phyloP scores from a whole-genome alignment of 1,284 basidiomycete genomes.

The Vanrija pseudolonga region DNA sequence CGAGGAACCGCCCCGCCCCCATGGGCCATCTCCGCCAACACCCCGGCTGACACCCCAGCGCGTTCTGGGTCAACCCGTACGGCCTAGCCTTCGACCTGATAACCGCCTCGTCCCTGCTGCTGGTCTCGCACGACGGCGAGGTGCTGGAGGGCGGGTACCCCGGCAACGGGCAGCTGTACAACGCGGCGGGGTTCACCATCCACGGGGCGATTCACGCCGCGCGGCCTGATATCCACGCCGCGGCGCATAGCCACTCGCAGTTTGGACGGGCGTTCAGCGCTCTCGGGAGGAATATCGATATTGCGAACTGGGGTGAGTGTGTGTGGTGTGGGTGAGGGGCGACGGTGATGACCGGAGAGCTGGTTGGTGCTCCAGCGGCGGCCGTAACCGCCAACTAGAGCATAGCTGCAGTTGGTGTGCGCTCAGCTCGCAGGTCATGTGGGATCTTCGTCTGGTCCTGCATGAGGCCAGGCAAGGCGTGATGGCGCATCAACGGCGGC shows the following conservation, averaged over 20 bases:
- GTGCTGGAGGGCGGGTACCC: conserved; percentile 51
- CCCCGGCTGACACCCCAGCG: background rate
- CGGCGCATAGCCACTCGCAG: conserved; percentile 62
- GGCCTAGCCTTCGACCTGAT: conserved; percentile 51
- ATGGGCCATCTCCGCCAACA: background rate
- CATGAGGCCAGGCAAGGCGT: too few relatives aligned
- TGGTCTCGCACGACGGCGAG: conserved; percentile 56
- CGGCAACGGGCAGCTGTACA: conserved; percentile 39
- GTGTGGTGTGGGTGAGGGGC: background rate
- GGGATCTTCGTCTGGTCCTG: too few relatives aligned
- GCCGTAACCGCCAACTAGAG: too few relatives aligned
- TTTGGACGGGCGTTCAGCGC: conserved; percentile 63
- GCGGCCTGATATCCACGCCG: conserved; percentile 62
- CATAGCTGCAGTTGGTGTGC: too few relatives aligned
- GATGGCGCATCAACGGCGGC: too few relatives aligned
- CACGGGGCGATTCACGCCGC: conserved; percentile 58
- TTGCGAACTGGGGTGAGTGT: conserved; percentile 54
- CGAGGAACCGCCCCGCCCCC: too few relatives aligned
- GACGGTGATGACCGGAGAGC: too few relatives aligned
- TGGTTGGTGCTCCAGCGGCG: too few relatives aligned
- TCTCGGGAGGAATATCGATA: conserved; percentile 58
- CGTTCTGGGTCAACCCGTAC: conserved; percentile 59
- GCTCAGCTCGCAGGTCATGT: too few relatives aligned
- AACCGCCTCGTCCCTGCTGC: conserved; percentile 53
- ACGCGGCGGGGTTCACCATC: conserved; percentile 55